Base-by-base conservation (phyloP, 2,329 filamentous ascomycete species). In the Plenodomus tracheiphilus region DNA sequence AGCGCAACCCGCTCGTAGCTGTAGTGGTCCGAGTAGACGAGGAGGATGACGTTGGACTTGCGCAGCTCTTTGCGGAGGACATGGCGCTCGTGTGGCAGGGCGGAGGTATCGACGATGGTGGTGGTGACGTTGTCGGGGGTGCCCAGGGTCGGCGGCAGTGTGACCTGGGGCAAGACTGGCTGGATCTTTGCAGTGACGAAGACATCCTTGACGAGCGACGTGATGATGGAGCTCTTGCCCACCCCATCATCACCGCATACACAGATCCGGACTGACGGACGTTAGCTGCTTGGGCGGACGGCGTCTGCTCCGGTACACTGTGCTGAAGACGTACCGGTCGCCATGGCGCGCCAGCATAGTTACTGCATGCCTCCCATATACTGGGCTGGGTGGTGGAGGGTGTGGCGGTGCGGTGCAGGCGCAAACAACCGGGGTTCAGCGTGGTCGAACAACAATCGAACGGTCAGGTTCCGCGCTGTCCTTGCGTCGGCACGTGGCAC, bases 1-100 rank as follows among this genome's bases (percentile, higher is more conserved):
- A 99, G 80, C 3, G 93, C 94, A 3, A 99, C 92, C 32, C 94
- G 82, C 71, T 99, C 94, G 77, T 97, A 99, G 80, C 92, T 97
- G 78, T 99, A 99, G 75, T 97, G 93, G 72, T 99, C 94, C 59
- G 92, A 92, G 74, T 99, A 99, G 46, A 99, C 92, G 37, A 99
- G 84, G 16, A 97, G 81, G 57, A 99, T 97, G 59, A 97, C 93
- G 71, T 97, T 99, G 66, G 88, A 94, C 73, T 97, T 97, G 57
- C 94, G 86, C 54, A 99, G 92, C 76, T 97, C 94, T 70, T 94
- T 94, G 53, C 92, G 88, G 50, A 99, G 80, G 16, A 87, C 92
- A 51, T 88, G 89, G 59, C 94, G 87, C 70, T 99, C 93, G 73
- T 97, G 92, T 1, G 94, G 94, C 9, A 96, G 84, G 32, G 94